A percentile compares a stretch with the other conserved stretches of the same genome.
phyloP scores from a whole-genome alignment of 1,139 yeast species.

The Blastobotrys apis region DNA sequence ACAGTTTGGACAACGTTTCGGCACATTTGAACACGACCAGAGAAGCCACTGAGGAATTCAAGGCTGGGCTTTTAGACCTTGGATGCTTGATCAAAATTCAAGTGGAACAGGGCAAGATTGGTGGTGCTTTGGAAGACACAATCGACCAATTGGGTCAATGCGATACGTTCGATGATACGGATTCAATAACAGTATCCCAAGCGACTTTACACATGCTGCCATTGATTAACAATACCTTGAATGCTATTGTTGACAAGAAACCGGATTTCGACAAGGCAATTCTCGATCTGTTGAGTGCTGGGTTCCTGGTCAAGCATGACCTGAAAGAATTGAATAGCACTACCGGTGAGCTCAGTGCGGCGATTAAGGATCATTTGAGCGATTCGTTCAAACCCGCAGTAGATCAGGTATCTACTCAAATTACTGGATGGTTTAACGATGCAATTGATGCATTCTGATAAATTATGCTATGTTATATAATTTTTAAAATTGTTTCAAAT shows the following conservation, averaged over 20 bases:
- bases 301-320: constrained; percentile 20
- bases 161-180: constrained; percentile 12
- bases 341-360: constrained; percentile 16
- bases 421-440: constrained; percentile 21
- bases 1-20: constrained; percentile 4
- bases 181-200: constrained; percentile 16
- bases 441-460: constrained; percentile 8
- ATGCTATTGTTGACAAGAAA: constrained; percentile 20
- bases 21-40: constrained; percentile 5
- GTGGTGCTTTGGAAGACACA: constrained; percentile 15
- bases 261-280: constrained; percentile 21
- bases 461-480: too few relatives aligned
- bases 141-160: constrained; percentile 12
- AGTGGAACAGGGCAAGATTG: constrained; percentile 13
- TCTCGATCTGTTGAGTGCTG: constrained; percentile 19
- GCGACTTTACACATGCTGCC: constrained; percentile 19
- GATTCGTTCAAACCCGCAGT: constrained; percentile 14
- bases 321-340: constrained; percentile 15
- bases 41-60: constrained; percentile 1
- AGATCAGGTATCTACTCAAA: constrained; percentile 14
- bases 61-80: constrained; percentile 17
- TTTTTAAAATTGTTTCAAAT: too few relatives aligned
- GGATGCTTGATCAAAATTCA: constrained; percentile 19
- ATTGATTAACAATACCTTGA: constrained; percentile 17
- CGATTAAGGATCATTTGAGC: constrained; percentile 16